A percentile compares a stretch with the other conserved stretches of the same genome.
Conservation (phyloP, 2,329 filamentous ascomycete genomes). For the Cryphonectria parasitica region DNA sequence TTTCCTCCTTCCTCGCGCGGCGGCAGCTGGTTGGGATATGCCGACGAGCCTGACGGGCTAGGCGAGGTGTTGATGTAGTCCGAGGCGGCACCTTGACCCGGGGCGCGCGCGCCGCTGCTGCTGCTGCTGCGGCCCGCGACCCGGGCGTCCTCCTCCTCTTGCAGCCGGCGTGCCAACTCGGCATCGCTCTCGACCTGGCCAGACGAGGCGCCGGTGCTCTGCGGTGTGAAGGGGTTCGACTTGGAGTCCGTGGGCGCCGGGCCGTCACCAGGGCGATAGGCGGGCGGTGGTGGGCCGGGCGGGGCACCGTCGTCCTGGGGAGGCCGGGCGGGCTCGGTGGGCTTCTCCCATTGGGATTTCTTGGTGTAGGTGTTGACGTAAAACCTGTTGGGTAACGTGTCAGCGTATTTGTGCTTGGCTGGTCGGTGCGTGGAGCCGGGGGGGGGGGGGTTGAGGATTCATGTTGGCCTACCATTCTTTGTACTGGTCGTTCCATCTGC, state of each 20-base stretch:
- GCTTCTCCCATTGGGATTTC: slow-evolving; percentile 87
- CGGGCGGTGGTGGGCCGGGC: slow-evolving; percentile 69
- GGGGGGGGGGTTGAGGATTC: background rate
- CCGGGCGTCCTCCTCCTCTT: slow-evolving; percentile 80
- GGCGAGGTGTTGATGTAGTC: slow-evolving; percentile 40
- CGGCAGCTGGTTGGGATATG: slow-evolving; percentile 41
- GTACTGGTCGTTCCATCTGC: slow-evolving; percentile 85
- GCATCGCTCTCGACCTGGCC: slow-evolving; percentile 66
- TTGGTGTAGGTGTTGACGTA: slow-evolving; percentile 90
- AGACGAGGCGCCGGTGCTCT: slow-evolving; percentile 40
- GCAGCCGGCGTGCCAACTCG: slow-evolving; percentile 73
- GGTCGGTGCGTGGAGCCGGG: slow-evolving; percentile 1
- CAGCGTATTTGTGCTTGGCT: background rate
- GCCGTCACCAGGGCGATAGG: slow-evolving; percentile 54
- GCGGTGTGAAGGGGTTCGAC: slow-evolving; percentile 69
- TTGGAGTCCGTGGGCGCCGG: slow-evolving; percentile 62
- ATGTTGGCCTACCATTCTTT: slow-evolving; percentile 65
- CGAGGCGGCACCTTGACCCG: slow-evolving; percentile 37
- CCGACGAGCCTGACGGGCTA: slow-evolving; percentile 25
- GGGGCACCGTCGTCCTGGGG: slow-evolving; percentile 50
- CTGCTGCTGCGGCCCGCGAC: slow-evolving; percentile 39
- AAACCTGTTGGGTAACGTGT: slow-evolving; percentile 61
- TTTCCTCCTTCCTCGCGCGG: slow-evolving; percentile 44
- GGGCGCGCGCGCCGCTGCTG: slow-evolving; percentile 35
- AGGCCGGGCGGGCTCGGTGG: slow-evolving; percentile 64